Evolutionary conservation across 192 early-diverging fungal genomes (phyloP), one percentile per base, ranked within the genome.

Genomic region (Umbelopsis sp.): DNA sequence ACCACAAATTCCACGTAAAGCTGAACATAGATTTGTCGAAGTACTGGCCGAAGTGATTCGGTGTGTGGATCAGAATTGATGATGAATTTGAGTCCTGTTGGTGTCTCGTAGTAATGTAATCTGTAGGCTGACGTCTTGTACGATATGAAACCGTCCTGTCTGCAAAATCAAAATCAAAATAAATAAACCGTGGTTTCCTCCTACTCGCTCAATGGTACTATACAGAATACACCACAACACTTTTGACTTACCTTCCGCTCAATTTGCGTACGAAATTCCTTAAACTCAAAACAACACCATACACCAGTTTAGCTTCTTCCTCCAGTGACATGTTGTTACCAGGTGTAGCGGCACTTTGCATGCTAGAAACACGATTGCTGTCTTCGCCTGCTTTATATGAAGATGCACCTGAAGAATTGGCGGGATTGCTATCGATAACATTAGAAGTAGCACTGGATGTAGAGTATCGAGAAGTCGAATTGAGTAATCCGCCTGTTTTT

Each of bases 301-400:
- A 98, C 20, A 98, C 95, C 20, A 98, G 87, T 76, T 98, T 98
- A 0, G 93, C 91, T 66, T 98, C 93, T 73, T 98, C 95, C 65
- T 93, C 88, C 70, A 85, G 74, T 21, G 82, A 85, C 68, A 90
- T 86, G 45, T 77, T 71, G 56, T 80, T 87, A 51, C 86, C 84
- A 62, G 83, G 77, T 3, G 79, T 71, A 8, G 79, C 67, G 45
- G 71, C 77, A 47, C 72, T 74, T 51, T 78, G 77, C 20, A 53
- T 34, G 22, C 69, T 50, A 25, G 50, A 50, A 24, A 43, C 32
- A 2, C 45, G 44, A 25, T 44, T 67, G 43, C 41, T 67, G 9
- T 47, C 66, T 4, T 44, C 32, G 21, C 43, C 38, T 44, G 49
- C 25, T 71, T 69, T 50, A 65, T 70, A 49, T 47, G 71, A 65